Evolutionary conservation across 768 basidiomycete genomes (phyloP).

Genomic region (Termitomyces sp.): DNA sequence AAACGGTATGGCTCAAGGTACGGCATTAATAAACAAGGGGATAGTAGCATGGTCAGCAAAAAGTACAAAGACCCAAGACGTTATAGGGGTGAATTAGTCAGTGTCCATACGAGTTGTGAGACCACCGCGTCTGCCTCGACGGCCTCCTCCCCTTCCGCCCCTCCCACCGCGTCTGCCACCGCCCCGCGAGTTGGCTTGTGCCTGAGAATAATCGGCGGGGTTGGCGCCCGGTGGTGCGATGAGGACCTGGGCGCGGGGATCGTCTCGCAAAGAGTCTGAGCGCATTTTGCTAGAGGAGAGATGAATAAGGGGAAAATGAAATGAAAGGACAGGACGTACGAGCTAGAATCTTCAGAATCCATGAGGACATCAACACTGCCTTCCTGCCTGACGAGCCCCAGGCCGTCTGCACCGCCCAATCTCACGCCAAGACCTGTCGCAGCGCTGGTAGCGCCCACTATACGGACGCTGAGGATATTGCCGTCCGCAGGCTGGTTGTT

Average conservation of each 20-base stretch:
- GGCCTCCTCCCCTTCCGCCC: constrained; percentile 36
- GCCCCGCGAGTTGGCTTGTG: constrained; percentile 25
- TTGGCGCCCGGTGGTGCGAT: constrained; percentile 68
- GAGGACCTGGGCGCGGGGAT: constrained; percentile 68
- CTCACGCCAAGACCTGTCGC: constrained; percentile 56
- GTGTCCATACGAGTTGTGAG: constrained; percentile 51
- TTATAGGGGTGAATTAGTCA: constrained; percentile 37
- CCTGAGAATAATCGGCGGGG: constrained; percentile 47
- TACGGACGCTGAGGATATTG: constrained; percentile 60
- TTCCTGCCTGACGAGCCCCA: constrained; percentile 53
- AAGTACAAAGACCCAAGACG: not conserved
- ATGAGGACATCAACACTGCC: constrained; percentile 63
- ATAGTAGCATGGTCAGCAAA: not conserved
- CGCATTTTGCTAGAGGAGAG: constrained; percentile 68
- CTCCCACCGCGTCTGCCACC: constrained; percentile 35
- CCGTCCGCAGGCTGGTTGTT: constrained; percentile 84
- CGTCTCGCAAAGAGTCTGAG: constrained; percentile 67
- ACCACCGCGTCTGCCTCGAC: constrained; percentile 35
- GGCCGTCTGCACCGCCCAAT: constrained; percentile 51
- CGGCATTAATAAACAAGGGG: not conserved
- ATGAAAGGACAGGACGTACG: constrained; percentile 44
- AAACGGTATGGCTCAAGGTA: not conserved
- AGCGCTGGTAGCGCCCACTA: constrained; percentile 55
- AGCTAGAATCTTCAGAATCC: constrained; percentile 42
- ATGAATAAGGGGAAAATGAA: not conserved